Base-by-base conservation (phyloP, 495 filamentous ascomycete genomes). In the Daldinia grandis region DNA sequence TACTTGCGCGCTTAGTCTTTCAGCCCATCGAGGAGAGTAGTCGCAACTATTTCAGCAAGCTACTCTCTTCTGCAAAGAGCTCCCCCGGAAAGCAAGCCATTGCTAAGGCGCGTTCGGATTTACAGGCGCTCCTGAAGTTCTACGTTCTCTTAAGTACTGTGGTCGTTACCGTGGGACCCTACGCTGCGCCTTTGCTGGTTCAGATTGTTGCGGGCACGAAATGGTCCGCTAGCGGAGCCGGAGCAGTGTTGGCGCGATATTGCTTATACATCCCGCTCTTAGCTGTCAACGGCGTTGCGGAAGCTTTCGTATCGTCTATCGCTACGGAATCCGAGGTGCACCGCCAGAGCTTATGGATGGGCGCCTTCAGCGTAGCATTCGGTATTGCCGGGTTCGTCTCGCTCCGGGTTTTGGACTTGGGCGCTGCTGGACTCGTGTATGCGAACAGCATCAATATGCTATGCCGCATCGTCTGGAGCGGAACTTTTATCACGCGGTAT, bases 1-100 rank as follows among this genome's bases (percentile, higher is more conserved):
- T 99, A 2, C 78, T 96, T 56, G 95, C 96, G 3, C 90, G 95
- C 12, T 87, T 98, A 62, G 79, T 99, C 61, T 95, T 99, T 78
- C 95, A 98, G 73, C 95, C 95, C 9, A 87, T 98, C 71, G 95
- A 99, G 75, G 96, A 98, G 78, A 93, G 90, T 70, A 92, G 90
- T 66, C 90, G 96, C 24, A 92, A 89, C 69, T 87, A 97, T 64
- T 98, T 98, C 76, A 91, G 91, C 35, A 89, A 89, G 54, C 84
- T 97, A 6, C 83, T 88, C 69, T 88, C 74, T 68, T 74, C 76
- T 4, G 42, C 62, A 7, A 56, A 57, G 3, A 28, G 64, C 37
- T 59, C 47, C 0, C 66, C 74, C 15, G 62, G 72, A 14, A 71
- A 69, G 44, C 54, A 56, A 25, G 33, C 53, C 5, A 60, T 81